phyloP scores from a whole-genome alignment of 2,329 filamentous ascomycete genomes.

The Fonsecaea monophora region DNA sequence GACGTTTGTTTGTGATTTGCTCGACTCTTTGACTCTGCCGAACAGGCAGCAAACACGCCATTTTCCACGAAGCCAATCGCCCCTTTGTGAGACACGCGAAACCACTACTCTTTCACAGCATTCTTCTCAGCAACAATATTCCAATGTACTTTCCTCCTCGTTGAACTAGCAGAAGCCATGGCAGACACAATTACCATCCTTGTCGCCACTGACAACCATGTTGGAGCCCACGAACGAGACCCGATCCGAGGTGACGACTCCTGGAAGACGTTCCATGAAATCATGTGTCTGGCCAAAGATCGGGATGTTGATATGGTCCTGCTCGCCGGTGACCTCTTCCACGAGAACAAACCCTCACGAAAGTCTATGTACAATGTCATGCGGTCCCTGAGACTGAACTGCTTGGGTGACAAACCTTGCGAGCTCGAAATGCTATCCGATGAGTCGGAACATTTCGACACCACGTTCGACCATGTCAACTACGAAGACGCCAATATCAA shows the following conservation, averaged over 20 bases:
- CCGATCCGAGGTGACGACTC: conserved; percentile 94
- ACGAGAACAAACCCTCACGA: conserved; percentile 95
- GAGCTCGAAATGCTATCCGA: conserved; percentile 95
- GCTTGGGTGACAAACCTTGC: conserved; percentile 92
- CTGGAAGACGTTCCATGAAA: conserved; percentile 94
- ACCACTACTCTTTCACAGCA: neutral
- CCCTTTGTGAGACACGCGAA: neutral
- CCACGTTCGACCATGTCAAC: conserved; percentile 91
- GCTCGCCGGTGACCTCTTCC: conserved; percentile 92
- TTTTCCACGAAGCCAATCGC: neutral
- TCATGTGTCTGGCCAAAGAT: conserved; percentile 85
- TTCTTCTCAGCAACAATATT: neutral
- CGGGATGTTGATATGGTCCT: conserved; percentile 98
- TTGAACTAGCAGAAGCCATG: conserved; percentile 44
- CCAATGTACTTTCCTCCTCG: conserved; percentile 15
- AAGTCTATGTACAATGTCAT: conserved; percentile 98
- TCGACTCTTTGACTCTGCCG: neutral
- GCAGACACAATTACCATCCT: conserved; percentile 93
- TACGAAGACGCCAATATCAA: conserved; percentile 98
- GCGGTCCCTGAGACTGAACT: conserved; percentile 90
- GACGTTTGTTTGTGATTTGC: conserved; percentile 3
- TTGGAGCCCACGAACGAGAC: conserved; percentile 93
- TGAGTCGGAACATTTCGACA: conserved; percentile 86
- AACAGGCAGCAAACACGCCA: conserved; percentile 28
- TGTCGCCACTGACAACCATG: conserved; percentile 95